Conservation (phyloP, 768 basidiomycete genomes). For the Trametes meyenii region DNA sequence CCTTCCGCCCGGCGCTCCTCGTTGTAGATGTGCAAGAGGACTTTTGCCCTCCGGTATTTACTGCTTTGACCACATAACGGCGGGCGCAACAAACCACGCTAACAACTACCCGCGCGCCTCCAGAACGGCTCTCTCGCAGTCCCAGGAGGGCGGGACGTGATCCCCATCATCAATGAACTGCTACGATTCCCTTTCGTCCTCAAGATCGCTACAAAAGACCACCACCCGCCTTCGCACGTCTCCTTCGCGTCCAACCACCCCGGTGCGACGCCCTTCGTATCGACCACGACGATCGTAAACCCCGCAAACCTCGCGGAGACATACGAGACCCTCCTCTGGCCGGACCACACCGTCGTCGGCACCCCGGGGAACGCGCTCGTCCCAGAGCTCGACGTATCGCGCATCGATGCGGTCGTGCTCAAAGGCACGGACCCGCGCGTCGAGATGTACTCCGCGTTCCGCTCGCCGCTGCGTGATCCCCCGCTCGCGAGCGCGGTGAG, state of each 20-base stretch:
- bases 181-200: slow-evolving; percentile 56
- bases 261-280: slow-evolving; percentile 41
- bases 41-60: slow-evolving; percentile 53
- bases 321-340: slow-evolving; percentile 58
- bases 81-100: background rate
- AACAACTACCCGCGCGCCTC: background rate
- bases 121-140: slow-evolving; percentile 71
- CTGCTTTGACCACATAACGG: background rate
- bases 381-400: slow-evolving; percentile 45
- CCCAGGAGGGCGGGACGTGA: slow-evolving; percentile 56
- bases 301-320: slow-evolving; percentile 36
- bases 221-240: slow-evolving; percentile 63
- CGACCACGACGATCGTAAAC: slow-evolving; percentile 43
- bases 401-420: slow-evolving; percentile 46
- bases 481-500: slow-evolving; percentile 52
- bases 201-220: slow-evolving; percentile 59
- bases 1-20: slow-evolving; percentile 55
- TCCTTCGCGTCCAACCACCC: slow-evolving; percentile 66
- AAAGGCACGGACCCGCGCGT: slow-evolving; percentile 62
- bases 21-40: slow-evolving; percentile 86
- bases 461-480: slow-evolving; percentile 43
- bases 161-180: slow-evolving; percentile 59
- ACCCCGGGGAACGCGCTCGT: slow-evolving; percentile 65
- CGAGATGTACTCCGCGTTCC: slow-evolving; percentile 84
- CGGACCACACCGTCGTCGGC: slow-evolving; percentile 73